phyloP scores from a whole-genome alignment of 2,329 filamentous ascomycete genomes.

The Macroventuria anomochaeta region DNA sequence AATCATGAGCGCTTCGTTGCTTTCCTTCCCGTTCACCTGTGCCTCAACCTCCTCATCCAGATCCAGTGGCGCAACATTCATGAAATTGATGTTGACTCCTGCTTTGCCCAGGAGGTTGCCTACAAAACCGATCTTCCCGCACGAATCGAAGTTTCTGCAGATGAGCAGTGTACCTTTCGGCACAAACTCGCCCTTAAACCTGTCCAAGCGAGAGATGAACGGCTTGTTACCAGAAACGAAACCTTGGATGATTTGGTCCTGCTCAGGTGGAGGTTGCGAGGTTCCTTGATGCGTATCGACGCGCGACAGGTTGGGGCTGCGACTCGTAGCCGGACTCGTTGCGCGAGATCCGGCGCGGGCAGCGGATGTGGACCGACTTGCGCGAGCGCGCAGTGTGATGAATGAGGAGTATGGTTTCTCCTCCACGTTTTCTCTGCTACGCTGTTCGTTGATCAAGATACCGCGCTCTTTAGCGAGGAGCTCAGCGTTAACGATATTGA shows the following conservation, averaged over 20 bases:
- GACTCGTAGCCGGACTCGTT: slow-evolving; percentile 39
- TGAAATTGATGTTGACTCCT: slow-evolving; percentile 79
- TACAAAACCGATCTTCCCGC: slow-evolving; percentile 82
- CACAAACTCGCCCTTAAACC: slow-evolving; percentile 75
- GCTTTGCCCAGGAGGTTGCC: slow-evolving; percentile 72
- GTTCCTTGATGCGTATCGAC: slow-evolving; percentile 10
- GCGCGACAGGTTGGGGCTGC: slow-evolving; percentile 1
- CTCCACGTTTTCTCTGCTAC: slow-evolving; percentile 65
- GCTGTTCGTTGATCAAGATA: slow-evolving; percentile 77
- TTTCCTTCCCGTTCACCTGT: slow-evolving; percentile 33
- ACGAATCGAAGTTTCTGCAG: slow-evolving; percentile 80
- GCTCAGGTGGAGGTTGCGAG: slow-evolving; percentile 20
- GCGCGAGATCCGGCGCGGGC: slow-evolving; percentile 29
- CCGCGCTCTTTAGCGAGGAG: slow-evolving; percentile 78
- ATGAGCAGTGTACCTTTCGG: slow-evolving; percentile 78
- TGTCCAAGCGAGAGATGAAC: slow-evolving; percentile 75
- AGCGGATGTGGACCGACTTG: slow-evolving; percentile 46
- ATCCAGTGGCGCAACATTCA: slow-evolving; percentile 72
- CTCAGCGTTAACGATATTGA: slow-evolving; percentile 84
- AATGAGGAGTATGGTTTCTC: slow-evolving; percentile 71
- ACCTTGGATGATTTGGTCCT: slow-evolving; percentile 66
- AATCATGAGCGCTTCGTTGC: slow-evolving; percentile 81
- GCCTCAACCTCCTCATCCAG: slow-evolving; percentile 38
- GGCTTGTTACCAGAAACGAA: slow-evolving; percentile 69
- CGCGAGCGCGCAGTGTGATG: slow-evolving; percentile 70